Percentiles rank a stretch among this genome's conserved stretches.
These are phyloP conservation scores for Cyclocybe aegerita DNA, from an alignment of 768 basidiomycete genomes.

Conservation along the genomic window DNA sequence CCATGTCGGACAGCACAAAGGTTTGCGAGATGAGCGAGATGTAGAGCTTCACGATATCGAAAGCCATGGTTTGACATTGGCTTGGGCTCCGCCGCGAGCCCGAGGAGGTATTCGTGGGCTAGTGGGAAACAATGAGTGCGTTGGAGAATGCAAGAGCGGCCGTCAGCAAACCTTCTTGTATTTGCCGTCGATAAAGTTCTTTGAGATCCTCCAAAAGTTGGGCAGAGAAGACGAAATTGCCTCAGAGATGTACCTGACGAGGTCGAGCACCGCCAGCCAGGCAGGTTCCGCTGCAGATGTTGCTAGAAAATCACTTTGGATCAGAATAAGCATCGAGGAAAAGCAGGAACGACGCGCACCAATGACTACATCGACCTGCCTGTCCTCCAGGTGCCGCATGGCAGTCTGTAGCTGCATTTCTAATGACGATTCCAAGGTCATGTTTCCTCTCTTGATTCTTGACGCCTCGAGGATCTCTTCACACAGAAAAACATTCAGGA, in stretches of 20 bases:
- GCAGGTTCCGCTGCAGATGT: constrained; percentile 68
- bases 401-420: constrained; percentile 56
- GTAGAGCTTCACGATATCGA: constrained; percentile 84
- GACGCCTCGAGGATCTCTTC: constrained; percentile 23
- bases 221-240: constrained; percentile 76
- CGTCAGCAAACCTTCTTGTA: constrained; percentile 65
- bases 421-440: constrained; percentile 28
- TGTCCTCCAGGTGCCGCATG: constrained; percentile 56
- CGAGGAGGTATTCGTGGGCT: constrained; percentile 29
- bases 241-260: constrained; percentile 85
- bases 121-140: constrained; percentile 20
- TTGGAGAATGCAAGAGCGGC: background rate
- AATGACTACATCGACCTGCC: constrained; percentile 58
- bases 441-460: too few species aligned
- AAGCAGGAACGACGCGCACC: constrained; percentile 35
- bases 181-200: constrained; percentile 88
- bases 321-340: background rate
- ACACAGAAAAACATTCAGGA: constrained; percentile 20
- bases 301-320: constrained; percentile 36
- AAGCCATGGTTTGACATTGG: constrained; percentile 83
- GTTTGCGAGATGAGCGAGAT: constrained; percentile 82
- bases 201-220: constrained; percentile 91
- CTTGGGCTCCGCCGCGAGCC: constrained; percentile 76
- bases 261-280: constrained; percentile 75
- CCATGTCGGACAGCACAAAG: constrained; percentile 70